Evolutionary conservation across 2,329 filamentous ascomycete genomes (phyloP).

Genomic region (Colletotrichum falcatum): DNA sequence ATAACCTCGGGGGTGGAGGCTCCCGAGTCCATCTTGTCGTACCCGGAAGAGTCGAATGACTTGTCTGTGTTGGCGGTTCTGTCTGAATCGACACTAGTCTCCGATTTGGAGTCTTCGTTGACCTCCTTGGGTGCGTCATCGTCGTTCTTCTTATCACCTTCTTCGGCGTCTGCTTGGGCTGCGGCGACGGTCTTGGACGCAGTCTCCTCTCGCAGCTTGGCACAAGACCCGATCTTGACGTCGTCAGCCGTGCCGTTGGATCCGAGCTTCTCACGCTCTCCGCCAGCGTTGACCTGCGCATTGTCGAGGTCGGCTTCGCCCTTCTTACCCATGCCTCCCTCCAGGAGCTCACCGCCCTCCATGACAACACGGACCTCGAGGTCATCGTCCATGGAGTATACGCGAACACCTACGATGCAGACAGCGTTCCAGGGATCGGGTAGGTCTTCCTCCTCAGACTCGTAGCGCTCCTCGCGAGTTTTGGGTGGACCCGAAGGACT

Average conservation of each 20-base stretch:
- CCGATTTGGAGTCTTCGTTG: slow-evolving; percentile 39
- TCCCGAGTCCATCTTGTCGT: slow-evolving; percentile 41
- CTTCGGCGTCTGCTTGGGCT: not conserved
- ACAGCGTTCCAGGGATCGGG: slow-evolving; percentile 73
- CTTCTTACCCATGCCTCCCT: slow-evolving; percentile 69
- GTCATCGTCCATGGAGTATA: slow-evolving; percentile 69
- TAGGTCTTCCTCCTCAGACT: slow-evolving; percentile 68
- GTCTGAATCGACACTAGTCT: slow-evolving; percentile 30
- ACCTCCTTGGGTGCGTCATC: slow-evolving; percentile 16
- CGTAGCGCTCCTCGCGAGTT: slow-evolving; percentile 54
- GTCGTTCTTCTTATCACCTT: not conserved
- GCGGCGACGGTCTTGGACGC: slow-evolving; percentile 2
- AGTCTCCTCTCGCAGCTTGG: not conserved
- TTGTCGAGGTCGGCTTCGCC: slow-evolving; percentile 68
- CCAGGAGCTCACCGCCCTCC: slow-evolving; percentile 65
- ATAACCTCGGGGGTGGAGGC: slow-evolving; percentile 37
- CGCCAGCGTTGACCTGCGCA: slow-evolving; percentile 67
- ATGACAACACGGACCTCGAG: slow-evolving; percentile 67
- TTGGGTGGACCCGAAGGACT: slow-evolving; percentile 51
- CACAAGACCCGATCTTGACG: not conserved
- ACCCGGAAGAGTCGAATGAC: slow-evolving; percentile 38
- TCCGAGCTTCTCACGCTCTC: slow-evolving; percentile 51
- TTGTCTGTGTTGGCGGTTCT: slow-evolving; percentile 28
- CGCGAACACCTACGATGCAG: slow-evolving; percentile 69
- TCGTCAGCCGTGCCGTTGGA: slow-evolving; percentile 44